Percentiles rank a stretch among this genome's conserved stretches.
phyloP scores from a whole-genome alignment of 345 rosid genomes.

The Boechera stricta region DNA sequence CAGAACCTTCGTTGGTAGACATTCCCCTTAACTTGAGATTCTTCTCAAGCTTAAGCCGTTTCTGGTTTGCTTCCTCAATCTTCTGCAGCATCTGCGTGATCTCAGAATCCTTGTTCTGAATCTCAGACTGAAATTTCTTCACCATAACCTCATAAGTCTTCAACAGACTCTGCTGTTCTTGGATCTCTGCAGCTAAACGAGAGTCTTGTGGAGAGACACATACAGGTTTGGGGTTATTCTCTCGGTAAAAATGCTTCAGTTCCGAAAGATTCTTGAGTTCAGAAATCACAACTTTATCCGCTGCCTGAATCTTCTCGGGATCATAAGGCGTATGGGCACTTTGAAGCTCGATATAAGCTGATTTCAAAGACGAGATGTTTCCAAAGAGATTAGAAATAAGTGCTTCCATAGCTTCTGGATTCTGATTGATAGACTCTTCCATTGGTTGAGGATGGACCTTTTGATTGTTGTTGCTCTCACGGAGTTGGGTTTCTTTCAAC shows the following conservation, averaged over 20 bases:
- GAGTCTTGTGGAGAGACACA: slow-evolving; percentile 82
- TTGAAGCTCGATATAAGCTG: slow-evolving; percentile 87
- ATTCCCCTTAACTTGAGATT: slow-evolving; percentile 82
- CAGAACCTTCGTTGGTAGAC: slow-evolving; percentile 64
- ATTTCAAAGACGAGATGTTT: slow-evolving; percentile 75
- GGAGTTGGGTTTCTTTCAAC: slow-evolving; percentile 75
- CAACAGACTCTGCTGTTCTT: slow-evolving; percentile 81
- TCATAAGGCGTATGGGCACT: slow-evolving; percentile 86
- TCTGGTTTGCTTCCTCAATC: slow-evolving; percentile 82
- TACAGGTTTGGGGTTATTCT: slow-evolving; percentile 72
- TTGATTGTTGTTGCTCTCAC: slow-evolving; percentile 67
- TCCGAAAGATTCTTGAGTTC: slow-evolving; percentile 83
- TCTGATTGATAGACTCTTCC: slow-evolving; percentile 75
- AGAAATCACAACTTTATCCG: slow-evolving; percentile 80
- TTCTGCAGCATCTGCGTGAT: slow-evolving; percentile 69
- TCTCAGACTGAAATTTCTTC: slow-evolving; percentile 86
- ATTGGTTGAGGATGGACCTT: slow-evolving; percentile 91
- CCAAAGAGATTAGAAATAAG: slow-evolving; percentile 70
- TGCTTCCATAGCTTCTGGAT: slow-evolving; percentile 79
- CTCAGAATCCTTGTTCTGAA: slow-evolving; percentile 89
- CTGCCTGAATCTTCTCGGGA: slow-evolving; percentile 84
- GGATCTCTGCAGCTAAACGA: slow-evolving; percentile 90
- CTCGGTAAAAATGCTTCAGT: slow-evolving; percentile 77
- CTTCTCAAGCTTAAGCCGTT: slow-evolving; percentile 72
- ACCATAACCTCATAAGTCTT: slow-evolving; percentile 94